Evolutionary conservation across 495 filamentous ascomycete species (phyloP), one percentile per base, ranked within the genome.

Genomic region (Melanomma pulvis-pyrius): DNA sequence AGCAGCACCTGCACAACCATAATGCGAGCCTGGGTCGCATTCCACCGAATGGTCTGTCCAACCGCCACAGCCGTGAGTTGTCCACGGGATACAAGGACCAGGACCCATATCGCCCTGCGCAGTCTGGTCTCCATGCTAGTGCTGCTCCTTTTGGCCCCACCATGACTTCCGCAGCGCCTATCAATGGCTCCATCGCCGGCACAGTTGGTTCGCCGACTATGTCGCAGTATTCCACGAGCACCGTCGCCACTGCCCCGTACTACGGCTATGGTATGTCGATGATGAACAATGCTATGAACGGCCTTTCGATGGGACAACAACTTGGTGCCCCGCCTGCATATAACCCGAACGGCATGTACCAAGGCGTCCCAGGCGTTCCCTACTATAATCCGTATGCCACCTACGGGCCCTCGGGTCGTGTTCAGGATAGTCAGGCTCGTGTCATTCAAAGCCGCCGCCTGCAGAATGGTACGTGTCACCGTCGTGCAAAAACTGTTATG

Each of bases 1-100:
- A 94, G 74, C 87, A 91, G 73, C 86, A 88, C 62, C 83, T 92
- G 63, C 90, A 93, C 59, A 90, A 93, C 58, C 91, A 93, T 77
- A 93, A 92, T 72, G 86, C 86, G 6, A 92, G 82, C 73, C 79
- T 94, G 48, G 91, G 92, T 34, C 89, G 92, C 47, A 90, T 92
- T 70, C 90, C 90, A 8, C 78, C 80, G 17, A 83, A 81, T 62
- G 83, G 81, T 39, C 75, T 88, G 59, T 83, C 78, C 58, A 81
- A 82, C 69, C 87, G 90, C 63, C 86, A 88, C 59, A 86, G 82
- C 70, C 88, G 88, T 54, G 88, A 92, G 68, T 76, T 90, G 13
- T 83, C 86, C 25, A 75, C 74, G 13, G 80, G 82, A 26, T 63
- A 63, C 70, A 72, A 78, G 29, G 74, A 78, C 21, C 70, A 73